Percentiles rank a stretch among this genome's conserved stretches.
Conservation (phyloP, 2,329 filamentous ascomycete genomes). For the Cladophialophora carrionii region DNA sequence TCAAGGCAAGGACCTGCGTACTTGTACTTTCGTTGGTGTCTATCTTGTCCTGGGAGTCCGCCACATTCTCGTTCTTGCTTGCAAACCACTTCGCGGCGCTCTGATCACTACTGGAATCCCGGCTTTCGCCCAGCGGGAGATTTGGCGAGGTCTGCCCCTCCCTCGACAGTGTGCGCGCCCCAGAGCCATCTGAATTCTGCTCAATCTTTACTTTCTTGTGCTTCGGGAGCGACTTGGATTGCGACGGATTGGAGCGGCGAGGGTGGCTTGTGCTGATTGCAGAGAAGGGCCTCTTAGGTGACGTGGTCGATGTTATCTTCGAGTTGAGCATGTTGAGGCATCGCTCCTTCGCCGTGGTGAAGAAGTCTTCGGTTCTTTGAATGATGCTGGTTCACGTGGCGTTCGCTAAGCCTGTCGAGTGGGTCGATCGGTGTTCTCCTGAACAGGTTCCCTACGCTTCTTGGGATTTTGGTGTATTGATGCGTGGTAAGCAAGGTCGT, state of each 20-base stretch:
- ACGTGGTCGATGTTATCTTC: conserved; percentile 17
- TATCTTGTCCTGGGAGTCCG: conserved; percentile 13
- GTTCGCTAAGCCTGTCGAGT: neutral
- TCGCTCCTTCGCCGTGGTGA: conserved; percentile 19
- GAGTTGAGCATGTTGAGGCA: conserved; percentile 31
- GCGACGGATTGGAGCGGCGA: conserved; percentile 27
- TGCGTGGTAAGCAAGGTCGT: neutral
- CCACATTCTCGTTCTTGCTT: conserved; percentile 33
- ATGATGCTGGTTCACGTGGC: neutral
- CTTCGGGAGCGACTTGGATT: conserved; percentile 29
- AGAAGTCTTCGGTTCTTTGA: neutral
- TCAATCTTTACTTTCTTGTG: conserved; percentile 32
- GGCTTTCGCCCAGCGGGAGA: conserved; percentile 17
- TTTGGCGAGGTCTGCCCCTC: conserved; percentile 1
- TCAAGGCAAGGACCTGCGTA: neutral
- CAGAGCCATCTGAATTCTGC: conserved; percentile 12
- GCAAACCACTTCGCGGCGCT: conserved; percentile 38
- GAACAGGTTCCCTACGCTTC: neutral
- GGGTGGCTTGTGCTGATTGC: conserved; percentile 16
- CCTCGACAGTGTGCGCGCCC: neutral
- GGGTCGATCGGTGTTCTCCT: conserved; percentile 2
- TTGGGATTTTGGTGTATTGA: neutral
- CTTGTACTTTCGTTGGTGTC: conserved; percentile 23
- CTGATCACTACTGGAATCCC: conserved; percentile 34
- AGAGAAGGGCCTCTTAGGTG: conserved; percentile 29